These are phyloP conservation scores for Nemania sp. DNA, from an alignment of 2,329 filamentous ascomycete genomes.

Conservation along the genomic window DNA sequence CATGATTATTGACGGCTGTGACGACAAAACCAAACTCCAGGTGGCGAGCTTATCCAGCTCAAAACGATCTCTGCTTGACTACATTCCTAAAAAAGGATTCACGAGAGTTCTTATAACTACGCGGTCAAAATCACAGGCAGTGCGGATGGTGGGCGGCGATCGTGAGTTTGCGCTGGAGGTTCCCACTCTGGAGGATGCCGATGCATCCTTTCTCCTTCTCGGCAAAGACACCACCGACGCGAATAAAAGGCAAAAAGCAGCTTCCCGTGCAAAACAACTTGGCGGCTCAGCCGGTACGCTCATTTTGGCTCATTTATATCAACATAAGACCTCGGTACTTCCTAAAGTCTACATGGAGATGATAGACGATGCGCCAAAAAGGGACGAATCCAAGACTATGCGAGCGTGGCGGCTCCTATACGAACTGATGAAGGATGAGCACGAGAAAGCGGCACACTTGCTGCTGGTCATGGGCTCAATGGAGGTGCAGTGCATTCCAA, in stretches of 20 bases:
- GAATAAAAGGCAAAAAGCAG: background rate
- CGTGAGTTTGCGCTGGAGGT: background rate
- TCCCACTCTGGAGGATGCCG: background rate
- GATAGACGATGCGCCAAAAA: background rate
- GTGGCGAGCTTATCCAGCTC: background rate
- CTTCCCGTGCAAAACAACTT: background rate
- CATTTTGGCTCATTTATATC: constrained; percentile 1
- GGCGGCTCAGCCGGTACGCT: constrained; percentile 3
- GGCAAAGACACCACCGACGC: background rate
- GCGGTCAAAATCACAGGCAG: background rate
- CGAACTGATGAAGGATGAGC: background rate
- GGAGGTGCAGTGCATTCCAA: background rate
- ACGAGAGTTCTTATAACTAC: background rate
- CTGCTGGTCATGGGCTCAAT: constrained; percentile 3
- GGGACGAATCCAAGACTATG: background rate
- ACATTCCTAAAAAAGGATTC: background rate
- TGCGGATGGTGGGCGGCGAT: background rate
- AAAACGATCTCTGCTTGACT: constrained; percentile 1
- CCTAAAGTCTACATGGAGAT: background rate
- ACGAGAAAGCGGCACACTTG: background rate
- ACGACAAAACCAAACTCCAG: background rate
- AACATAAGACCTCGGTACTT: background rate
- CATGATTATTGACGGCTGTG: background rate
- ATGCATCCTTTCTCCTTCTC: background rate
- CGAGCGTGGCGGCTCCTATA: background rate